Percentiles rank a stretch among this genome's conserved stretches.
Evolutionary conservation across 805 yeast species (phyloP).

Genomic region (Saccharomycopsis sp.): DNA sequence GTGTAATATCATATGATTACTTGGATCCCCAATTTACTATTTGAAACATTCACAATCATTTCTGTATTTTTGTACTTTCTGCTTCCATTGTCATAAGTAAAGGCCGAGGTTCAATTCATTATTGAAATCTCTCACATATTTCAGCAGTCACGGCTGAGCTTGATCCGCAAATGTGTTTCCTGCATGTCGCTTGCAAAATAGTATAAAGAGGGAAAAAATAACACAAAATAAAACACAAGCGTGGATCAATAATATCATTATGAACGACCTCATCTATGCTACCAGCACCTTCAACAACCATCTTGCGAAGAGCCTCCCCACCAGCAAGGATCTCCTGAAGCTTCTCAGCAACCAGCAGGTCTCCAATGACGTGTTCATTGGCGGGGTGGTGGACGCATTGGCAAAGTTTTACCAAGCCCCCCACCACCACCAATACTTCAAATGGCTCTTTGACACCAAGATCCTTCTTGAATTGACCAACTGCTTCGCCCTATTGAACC

Average conservation of each 20-base stretch:
- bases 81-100: too few relatives aligned
- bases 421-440: neutral
- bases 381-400: neutral
- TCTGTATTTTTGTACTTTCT: too few relatives aligned
- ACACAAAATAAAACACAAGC: too few relatives aligned
- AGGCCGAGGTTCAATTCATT: too few relatives aligned
- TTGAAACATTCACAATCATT: too few relatives aligned
- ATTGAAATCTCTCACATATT: too few relatives aligned
- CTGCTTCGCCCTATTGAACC: neutral
- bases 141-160: too few relatives aligned
- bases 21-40: too few relatives aligned
- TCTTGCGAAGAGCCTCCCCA: neutral
- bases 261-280: slow-evolving; percentile 4
- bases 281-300: slow-evolving; percentile 1
- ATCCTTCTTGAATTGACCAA: slow-evolving; percentile 1
- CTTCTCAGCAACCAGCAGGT: neutral
- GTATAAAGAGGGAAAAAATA: too few relatives aligned
- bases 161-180: too few relatives aligned
- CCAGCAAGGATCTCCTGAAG: neutral
- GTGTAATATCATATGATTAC: slow-evolving; percentile 16
- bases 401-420: neutral
- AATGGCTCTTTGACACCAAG: slow-evolving; percentile 1
- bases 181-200: too few relatives aligned
- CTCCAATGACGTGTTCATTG: neutral
- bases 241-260: too few relatives aligned